phyloP scores from a whole-genome alignment of 345 rosid genomes.

The Combretum micranthum region DNA sequence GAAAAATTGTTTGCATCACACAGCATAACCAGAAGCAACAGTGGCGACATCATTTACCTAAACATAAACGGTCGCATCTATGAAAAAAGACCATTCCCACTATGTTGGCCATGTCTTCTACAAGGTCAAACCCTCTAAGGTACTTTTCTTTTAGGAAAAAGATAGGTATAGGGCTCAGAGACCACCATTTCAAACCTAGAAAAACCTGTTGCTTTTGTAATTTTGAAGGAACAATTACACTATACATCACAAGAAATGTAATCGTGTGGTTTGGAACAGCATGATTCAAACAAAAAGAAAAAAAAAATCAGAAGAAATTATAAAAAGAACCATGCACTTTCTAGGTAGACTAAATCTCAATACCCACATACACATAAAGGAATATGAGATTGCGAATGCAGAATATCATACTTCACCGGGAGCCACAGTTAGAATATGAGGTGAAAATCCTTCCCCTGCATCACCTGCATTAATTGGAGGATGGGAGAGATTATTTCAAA shows the following conservation, averaged over 20 bases:
- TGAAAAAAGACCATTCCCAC: no score
- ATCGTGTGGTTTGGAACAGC: neutral
- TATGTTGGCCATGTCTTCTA: no score
- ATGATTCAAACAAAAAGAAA: neutral
- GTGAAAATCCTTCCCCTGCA: slow-evolving; percentile 68
- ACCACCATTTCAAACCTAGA: no score
- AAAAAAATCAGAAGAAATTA: neutral
- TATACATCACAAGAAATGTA: neutral
- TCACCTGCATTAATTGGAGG: slow-evolving; percentile 41
- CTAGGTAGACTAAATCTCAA: neutral
- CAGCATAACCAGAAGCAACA: no score
- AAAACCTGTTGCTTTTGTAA: neutral
- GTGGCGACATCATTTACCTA: no score
- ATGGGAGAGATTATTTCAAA: neutral
- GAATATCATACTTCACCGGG: slow-evolving; percentile 70
- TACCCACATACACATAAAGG: neutral
- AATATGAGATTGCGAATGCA: slow-evolving; percentile 1
- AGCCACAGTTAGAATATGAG: slow-evolving; percentile 61
- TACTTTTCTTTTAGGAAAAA: neutral
- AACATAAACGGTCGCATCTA: no score
- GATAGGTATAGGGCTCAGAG: no score
- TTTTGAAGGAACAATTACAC: neutral
- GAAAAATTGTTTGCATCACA: neutral
- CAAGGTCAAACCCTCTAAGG: neutral
- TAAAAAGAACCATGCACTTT: neutral